Base-by-base conservation (phyloP, 306 rosid species). In the Pyrus communis region DNA sequence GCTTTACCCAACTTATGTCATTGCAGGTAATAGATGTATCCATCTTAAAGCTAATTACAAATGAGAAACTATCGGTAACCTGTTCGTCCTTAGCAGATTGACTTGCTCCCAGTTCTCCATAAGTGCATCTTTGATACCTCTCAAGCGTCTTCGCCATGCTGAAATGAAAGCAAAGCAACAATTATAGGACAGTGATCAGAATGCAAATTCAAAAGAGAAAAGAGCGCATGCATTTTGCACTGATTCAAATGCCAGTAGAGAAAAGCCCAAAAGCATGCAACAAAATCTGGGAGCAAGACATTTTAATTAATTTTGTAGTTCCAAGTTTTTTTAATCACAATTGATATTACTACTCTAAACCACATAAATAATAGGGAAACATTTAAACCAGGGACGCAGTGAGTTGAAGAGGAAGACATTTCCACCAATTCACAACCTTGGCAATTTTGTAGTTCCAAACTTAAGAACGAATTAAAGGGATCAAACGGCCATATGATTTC, bases 61-160 rank as follows among this genome's bases (percentile, higher is more conserved):
- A 25, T 25, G 67, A 61, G 38, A 69, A 33, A 69, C 54, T n/a
- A 28, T 40, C 11, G 0, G 19, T 25, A 71, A 91, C 97, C 97
- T 92, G 89, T 43, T 92, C 25, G 62, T 58, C 93, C 59, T 84
- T 63, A 65, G 77, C 82, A 72, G 87, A 76, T 42, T 84, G 91
- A 25, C 76, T 76, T 21, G 79, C 78, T 83, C 82, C 93, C 82
- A 84, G 70, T 73, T 86, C 82, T 45, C 85, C 92, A 86, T 88
- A 87, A 66, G 86, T 83, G 85, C 87, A 84, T 76, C 85, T 87
- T 70, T 83, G 90, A 76, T 88, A 90, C 64, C 85, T 82, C 74
- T 90, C 97, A 55, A 92, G 40, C 38, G 96, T 86, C 88, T 85
- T 87, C 69, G 76, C 79, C 84, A 90, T 87, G 85, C 97, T 92